Base-by-base conservation (phyloP, 2,329 filamentous ascomycete species). In the Coniella lustricola region DNA sequence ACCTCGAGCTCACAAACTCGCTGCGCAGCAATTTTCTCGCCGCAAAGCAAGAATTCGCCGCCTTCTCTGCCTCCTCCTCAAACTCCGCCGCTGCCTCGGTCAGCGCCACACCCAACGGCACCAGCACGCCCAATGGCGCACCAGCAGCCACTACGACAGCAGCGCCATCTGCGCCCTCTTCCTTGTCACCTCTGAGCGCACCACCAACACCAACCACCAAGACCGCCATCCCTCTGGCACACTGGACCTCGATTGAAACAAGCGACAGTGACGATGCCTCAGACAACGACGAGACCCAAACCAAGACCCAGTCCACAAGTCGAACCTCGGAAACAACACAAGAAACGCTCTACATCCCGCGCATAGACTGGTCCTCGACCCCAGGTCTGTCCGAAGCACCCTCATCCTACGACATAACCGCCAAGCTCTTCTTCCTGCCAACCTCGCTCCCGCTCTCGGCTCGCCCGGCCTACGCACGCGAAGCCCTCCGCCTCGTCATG, bases 381-480 rank as follows among this genome's bases (percentile, higher is more conserved):
- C 81, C 80, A 3, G 85, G 85, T 0, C 72, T 98, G 39, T 75
- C 81, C 29, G 93, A 98, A 62, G 90, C 95, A 57, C 75, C 85
- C 21, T 74, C 78, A 51, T 83, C 90, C 57, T 98, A 98, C 71
- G 90, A 96, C 62, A 90, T 96, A 60, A 96, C 91, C 1, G 84
- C 93, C 53, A 98, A 98, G 69, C 70, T 98, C 18, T 98, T 98
- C 73, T 94, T 93, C 67, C 76, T 97, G 22, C 85, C 89, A 1
- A 79, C 78, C 16, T 79, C 87, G 46, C 75, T 83, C 9, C 69
- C 79, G 2, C 74, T 75, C 16, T 37, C 51, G 13, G 70, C 81
- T 55, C 81, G 91, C 51, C 79, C 78, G 56, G 72, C 74, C 47
- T 84, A 95, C 62, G 85, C 87, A 8, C 69, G 77, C 48, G 86